These are phyloP conservation scores for Botryosphaeria dothidea DNA, from an alignment of 2,329 filamentous ascomycete species.

Conservation along the genomic window DNA sequence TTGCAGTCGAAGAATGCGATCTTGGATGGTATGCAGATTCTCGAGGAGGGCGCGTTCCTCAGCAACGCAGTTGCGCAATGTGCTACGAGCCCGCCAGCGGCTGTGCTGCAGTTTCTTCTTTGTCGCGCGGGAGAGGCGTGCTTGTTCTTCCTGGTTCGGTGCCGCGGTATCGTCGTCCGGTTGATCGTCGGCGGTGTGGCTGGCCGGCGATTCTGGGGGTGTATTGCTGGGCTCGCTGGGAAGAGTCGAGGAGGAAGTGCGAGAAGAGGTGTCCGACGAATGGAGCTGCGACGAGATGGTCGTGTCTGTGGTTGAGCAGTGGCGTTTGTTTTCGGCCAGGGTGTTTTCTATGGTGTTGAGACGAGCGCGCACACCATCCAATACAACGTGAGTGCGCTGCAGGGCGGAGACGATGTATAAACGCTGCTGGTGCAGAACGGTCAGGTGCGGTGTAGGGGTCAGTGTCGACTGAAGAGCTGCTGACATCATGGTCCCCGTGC, in stretches of 20 bases:
- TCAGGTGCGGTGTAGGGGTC: conserved; percentile 12
- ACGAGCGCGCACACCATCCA: conserved; percentile 9
- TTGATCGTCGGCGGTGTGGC: not conserved
- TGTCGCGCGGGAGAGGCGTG: not conserved
- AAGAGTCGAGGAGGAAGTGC: not conserved
- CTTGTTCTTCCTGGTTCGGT: not conserved
- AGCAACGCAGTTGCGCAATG: conserved; percentile 6
- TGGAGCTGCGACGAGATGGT: not conserved
- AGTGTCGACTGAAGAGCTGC: conserved; percentile 10
- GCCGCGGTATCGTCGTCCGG: not conserved
- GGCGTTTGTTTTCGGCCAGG: not conserved
- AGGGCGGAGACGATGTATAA: conserved; percentile 17
- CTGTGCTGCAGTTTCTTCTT: conserved; percentile 17
- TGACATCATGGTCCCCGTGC: conserved; percentile 17
- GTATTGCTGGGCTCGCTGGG: not conserved
- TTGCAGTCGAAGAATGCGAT: conserved; percentile 6
- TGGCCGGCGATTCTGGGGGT: not conserved
- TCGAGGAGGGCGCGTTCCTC: conserved; percentile 13
- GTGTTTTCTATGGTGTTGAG: not conserved
- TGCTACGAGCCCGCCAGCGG: conserved; percentile 17
- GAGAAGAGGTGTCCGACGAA: not conserved
- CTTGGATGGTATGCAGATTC: not conserved
- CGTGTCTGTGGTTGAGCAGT: not conserved
- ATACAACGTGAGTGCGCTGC: conserved; percentile 5
- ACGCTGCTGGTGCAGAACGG: conserved; percentile 16